Evolutionary conservation across 2,329 filamentous ascomycete genomes (phyloP), one percentile per base, ranked within the genome.

Genomic region (Nectriaceae sp.): DNA sequence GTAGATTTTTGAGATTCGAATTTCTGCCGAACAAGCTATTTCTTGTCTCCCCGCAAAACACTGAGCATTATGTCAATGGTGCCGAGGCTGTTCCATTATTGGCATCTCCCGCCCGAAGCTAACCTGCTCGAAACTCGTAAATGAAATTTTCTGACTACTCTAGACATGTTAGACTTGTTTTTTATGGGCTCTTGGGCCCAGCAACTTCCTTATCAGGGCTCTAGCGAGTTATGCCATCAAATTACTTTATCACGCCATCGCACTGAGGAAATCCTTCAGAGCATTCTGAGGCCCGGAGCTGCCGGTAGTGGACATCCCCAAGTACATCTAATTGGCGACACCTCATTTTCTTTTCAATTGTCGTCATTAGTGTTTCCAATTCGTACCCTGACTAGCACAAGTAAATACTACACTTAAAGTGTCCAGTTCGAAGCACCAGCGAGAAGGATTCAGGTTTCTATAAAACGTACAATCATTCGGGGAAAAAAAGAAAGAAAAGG

Each of bases 151-250:
- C n/a, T n/a, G n/a, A n/a, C n/a, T n/a, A n/a, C n/a, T n/a, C n/a
- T n/a, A n/a, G n/a, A n/a, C n/a, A n/a, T n/a, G n/a, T n/a, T n/a
- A n/a, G n/a, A n/a, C n/a, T n/a, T n/a, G n/a, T n/a, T n/a, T n/a
- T n/a, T n/a, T n/a, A n/a, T n/a, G n/a, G n/a, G n/a, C n/a, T n/a
- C n/a, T n/a, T n/a, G n/a, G n/a, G n/a, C n/a, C n/a, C n/a, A n/a
- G n/a, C n/a, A n/a, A n/a, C n/a, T n/a, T 24, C 33, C 13, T 18
- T 26, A 21, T 33, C n/a, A 20, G 4, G 38, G 18, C n/a, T 33
- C 18, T 18, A 31, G 26, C 21, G 22, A 31, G 26, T 29, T 20
- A 50, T 50, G 35, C 18, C 47, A 38, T 41, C 24, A 40, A 20
- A 13, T 40, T 8, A 21, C 19, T 21, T 40, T 40, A 40, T 11